Evolutionary conservation across 805 yeast genomes (phyloP).

Genomic region (Nakazawaea laoshanensis): DNA sequence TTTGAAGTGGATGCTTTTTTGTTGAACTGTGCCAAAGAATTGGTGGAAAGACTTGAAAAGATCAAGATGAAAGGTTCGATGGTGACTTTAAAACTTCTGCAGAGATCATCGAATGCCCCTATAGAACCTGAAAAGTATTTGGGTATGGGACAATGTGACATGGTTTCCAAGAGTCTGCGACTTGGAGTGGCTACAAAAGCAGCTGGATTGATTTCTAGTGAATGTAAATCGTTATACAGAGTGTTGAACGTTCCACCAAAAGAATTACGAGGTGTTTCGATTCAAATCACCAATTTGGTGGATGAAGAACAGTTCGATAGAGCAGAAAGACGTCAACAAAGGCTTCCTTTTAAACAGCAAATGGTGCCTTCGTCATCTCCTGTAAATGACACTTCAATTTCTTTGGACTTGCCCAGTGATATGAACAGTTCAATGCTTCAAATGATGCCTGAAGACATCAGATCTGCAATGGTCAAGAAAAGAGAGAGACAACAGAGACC

Average conservation of each 20-base stretch:
- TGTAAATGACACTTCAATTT: background rate
- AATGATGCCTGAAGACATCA: conserved; percentile 16
- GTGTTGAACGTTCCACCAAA: conserved; percentile 48
- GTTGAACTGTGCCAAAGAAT: conserved; percentile 46
- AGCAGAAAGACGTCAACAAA: conserved; percentile 21
- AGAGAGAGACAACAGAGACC: conserved; percentile 9
- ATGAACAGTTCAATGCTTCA: conserved; percentile 18
- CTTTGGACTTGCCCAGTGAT: conserved; percentile 19
- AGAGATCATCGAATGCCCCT: conserved; percentile 60
- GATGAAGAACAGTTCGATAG: conserved; percentile 20
- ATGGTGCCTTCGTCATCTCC: background rate
- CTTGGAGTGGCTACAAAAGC: conserved; percentile 58
- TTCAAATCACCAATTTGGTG: conserved; percentile 56
- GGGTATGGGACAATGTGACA: conserved; percentile 80
- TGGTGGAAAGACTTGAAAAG: conserved; percentile 42
- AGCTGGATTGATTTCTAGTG: conserved; percentile 51
- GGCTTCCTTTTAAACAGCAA: conserved; percentile 22
- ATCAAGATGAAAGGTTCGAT: conserved; percentile 42
- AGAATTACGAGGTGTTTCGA: conserved; percentile 74
- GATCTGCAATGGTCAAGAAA: conserved; percentile 11
- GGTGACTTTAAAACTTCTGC: conserved; percentile 59
- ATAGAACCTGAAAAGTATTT: conserved; percentile 67
- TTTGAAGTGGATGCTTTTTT: conserved; percentile 61
- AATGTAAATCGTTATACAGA: conserved; percentile 47
- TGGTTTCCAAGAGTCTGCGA: conserved; percentile 46